A percentile compares a stretch with the other conserved stretches of the same genome.
Conservation (phyloP, 2,329 filamentous ascomycete species). For the Cyphellophora europaea region DNA sequence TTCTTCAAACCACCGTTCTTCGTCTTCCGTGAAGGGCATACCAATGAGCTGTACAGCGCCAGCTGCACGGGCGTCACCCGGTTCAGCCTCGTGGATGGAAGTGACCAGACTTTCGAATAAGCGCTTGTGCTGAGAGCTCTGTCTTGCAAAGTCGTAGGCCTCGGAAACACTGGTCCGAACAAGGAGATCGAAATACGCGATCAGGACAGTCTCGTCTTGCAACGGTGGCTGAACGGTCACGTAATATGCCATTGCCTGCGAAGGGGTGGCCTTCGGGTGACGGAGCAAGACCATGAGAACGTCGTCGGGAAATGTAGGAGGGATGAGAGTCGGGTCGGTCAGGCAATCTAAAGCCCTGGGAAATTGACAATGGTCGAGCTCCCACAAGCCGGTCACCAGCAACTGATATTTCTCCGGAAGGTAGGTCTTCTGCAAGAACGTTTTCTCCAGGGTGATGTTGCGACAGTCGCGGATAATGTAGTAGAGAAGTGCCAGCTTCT, state of each 20-base stretch:
- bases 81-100: slow-evolving; percentile 40
- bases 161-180: slow-evolving; percentile 59
- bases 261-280: slow-evolving; percentile 50
- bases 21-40: slow-evolving; percentile 59
- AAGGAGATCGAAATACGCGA: slow-evolving; percentile 61
- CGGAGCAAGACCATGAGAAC: slow-evolving; percentile 61
- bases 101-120: slow-evolving; percentile 60
- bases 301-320: slow-evolving; percentile 65
- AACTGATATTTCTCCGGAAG: slow-evolving; percentile 69
- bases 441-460: slow-evolving; percentile 38
- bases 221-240: slow-evolving; percentile 65
- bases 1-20: slow-evolving; percentile 67
- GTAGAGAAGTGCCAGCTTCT: slow-evolving; percentile 75
- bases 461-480: slow-evolving; percentile 73
- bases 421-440: slow-evolving; percentile 54
- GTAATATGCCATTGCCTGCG: slow-evolving; percentile 67
- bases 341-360: slow-evolving; percentile 64
- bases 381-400: slow-evolving; percentile 75
- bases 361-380: slow-evolving; percentile 51
- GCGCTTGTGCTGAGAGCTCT: slow-evolving; percentile 52
- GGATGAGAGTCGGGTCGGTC: slow-evolving; percentile 65
- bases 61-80: slow-evolving; percentile 35
- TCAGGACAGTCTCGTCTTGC: slow-evolving; percentile 51
- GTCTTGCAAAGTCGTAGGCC: slow-evolving; percentile 63
- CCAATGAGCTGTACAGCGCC: slow-evolving; percentile 62